phyloP scores from a whole-genome alignment of 129 eudicot genomes.

The Lactuca saligna region DNA sequence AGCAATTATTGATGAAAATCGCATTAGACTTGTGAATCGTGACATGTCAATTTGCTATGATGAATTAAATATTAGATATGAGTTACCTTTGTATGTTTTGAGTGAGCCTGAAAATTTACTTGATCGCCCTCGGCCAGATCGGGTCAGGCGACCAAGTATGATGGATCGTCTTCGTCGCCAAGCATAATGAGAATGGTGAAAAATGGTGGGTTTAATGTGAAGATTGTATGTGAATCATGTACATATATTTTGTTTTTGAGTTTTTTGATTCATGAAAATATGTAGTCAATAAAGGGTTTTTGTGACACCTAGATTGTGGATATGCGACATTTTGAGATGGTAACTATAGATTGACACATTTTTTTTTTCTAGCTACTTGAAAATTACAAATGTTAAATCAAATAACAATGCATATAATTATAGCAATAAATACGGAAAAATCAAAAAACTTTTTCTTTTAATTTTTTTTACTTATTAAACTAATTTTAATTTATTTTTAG shows the following conservation, averaged over 20 bases:
- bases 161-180: not conserved
- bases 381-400: too few relatives aligned
- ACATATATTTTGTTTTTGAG: too few relatives aligned
- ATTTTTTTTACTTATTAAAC: too few relatives aligned
- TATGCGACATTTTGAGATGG: not conserved
- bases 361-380: not conserved
- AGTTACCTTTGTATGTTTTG: slow-evolving; percentile 15
- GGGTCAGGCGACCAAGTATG: not conserved
- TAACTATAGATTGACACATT: not conserved
- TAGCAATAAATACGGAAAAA: too few relatives aligned
- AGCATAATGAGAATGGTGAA: not conserved
- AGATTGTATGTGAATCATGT: not conserved
- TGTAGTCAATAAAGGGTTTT: not conserved
- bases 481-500: too few relatives aligned
- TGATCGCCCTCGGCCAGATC: not conserved
- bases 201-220: not conserved
- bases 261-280: too few relatives aligned
- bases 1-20: not conserved
- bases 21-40: not conserved
- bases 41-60: slow-evolving; percentile 3
- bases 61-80: slow-evolving; percentile 7
- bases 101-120: slow-evolving; percentile 11
- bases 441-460: too few relatives aligned
- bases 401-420: too few relatives aligned
- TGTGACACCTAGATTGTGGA: not conserved